These are phyloP conservation scores for Pseudogymnoascus sp. DNA, from an alignment of 2,329 filamentous ascomycete genomes.

Conservation along the genomic window DNA sequence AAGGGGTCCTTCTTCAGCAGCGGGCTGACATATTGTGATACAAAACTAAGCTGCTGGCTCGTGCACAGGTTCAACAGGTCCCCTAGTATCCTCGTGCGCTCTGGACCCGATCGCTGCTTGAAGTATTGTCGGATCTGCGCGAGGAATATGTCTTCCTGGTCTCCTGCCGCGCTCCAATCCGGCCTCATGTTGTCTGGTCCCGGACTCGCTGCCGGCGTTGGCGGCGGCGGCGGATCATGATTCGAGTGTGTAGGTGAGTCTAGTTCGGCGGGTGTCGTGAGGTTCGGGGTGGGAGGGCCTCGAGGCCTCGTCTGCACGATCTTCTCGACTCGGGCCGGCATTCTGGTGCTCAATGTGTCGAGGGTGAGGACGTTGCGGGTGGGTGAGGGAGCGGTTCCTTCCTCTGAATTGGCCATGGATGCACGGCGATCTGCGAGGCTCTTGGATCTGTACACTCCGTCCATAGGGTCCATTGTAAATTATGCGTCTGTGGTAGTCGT, in stretches of 20 bases:
- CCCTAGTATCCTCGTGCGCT: slow-evolving; percentile 74
- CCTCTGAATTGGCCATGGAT: slow-evolving; percentile 43
- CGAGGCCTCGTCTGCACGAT: slow-evolving; percentile 43
- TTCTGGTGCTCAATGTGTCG: slow-evolving; percentile 32
- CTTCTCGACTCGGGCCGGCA: slow-evolving; percentile 45
- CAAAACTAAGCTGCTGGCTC: slow-evolving; percentile 89
- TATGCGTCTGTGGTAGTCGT: not conserved
- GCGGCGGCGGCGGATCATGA: slow-evolving; percentile 50
- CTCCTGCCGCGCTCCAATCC: slow-evolving; percentile 70
- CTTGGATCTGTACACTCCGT: slow-evolving; percentile 36
- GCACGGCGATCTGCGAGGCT: slow-evolving; percentile 57
- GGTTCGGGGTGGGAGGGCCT: slow-evolving; percentile 59
- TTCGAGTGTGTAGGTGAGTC: slow-evolving; percentile 36
- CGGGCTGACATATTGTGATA: slow-evolving; percentile 91
- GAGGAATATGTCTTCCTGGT: slow-evolving; percentile 77
- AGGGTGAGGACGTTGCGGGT: slow-evolving; percentile 38
- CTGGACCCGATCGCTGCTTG: slow-evolving; percentile 64
- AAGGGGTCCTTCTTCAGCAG: slow-evolving; percentile 95
- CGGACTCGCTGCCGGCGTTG: slow-evolving; percentile 58
- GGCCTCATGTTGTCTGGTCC: slow-evolving; percentile 50
- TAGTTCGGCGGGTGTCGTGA: slow-evolving; percentile 58
- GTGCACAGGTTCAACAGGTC: slow-evolving; percentile 91
- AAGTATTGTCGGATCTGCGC: slow-evolving; percentile 76
- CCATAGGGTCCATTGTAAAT: not conserved
- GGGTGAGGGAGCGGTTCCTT: slow-evolving; percentile 37